Percentiles rank a stretch among this genome's conserved stretches.
Conservation (phyloP, 495 filamentous ascomycete species). For the Aspergillus kassunensis region DNA sequence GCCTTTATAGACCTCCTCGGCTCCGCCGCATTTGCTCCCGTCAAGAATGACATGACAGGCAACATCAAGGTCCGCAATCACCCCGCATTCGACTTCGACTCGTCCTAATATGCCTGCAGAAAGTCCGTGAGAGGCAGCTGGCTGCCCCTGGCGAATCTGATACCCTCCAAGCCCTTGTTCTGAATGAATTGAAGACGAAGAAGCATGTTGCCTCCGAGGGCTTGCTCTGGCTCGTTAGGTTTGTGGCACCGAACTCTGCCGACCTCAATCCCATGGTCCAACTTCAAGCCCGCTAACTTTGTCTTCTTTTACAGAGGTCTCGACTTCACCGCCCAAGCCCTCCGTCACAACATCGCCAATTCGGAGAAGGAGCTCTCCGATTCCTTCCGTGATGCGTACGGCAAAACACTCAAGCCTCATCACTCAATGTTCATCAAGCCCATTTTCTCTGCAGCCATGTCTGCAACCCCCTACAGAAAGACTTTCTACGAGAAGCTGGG, state of each 20-base stretch:
- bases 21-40: slow-evolving; percentile 73
- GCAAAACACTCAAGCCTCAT: slow-evolving; percentile 79
- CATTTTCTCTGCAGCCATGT: slow-evolving; percentile 88
- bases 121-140: slow-evolving; percentile 81
- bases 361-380: slow-evolving; percentile 66
- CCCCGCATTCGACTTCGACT: slow-evolving; percentile 4
- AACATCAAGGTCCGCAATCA: slow-evolving; percentile 73
- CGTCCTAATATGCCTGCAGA: slow-evolving; percentile 50
- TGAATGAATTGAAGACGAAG: slow-evolving; percentile 81
- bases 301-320: slow-evolving; percentile 61
- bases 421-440: slow-evolving; percentile 84
- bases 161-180: slow-evolving; percentile 76
- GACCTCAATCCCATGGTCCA: background rate
- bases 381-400: slow-evolving; percentile 86
- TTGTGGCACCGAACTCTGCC: slow-evolving; percentile 23
- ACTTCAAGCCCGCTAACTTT: slow-evolving; percentile 3
- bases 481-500: slow-evolving; percentile 89
- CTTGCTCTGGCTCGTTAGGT: slow-evolving; percentile 89
- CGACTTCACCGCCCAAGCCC: slow-evolving; percentile 83
- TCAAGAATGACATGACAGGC: slow-evolving; percentile 85
- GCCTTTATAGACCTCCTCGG: slow-evolving; percentile 66
- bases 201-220: slow-evolving; percentile 85
- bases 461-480: slow-evolving; percentile 83
- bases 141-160: slow-evolving; percentile 71
- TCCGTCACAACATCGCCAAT: slow-evolving; percentile 69